Percentiles rank a stretch among this genome's conserved stretches.
Conservation (phyloP, 2,329 filamentous ascomycete species). For the Xylaria sp. region DNA sequence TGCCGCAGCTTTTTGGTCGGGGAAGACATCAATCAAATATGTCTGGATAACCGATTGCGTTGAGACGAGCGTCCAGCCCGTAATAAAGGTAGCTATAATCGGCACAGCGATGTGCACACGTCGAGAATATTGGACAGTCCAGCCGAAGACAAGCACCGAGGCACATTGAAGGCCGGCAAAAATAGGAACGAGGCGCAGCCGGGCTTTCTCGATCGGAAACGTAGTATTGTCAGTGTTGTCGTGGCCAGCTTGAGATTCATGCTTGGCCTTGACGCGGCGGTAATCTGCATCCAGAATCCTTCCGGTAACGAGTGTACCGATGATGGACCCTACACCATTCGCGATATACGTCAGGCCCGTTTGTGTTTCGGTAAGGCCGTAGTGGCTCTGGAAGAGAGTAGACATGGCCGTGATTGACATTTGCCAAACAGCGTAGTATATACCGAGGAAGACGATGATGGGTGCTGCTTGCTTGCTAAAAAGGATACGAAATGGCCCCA, state of each 20-base stretch:
- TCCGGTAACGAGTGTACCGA: constrained; percentile 62
- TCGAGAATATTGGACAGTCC: constrained; percentile 57
- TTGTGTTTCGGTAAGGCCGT: constrained; percentile 56
- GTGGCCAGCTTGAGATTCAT: constrained; percentile 36
- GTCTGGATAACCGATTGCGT: constrained; percentile 61
- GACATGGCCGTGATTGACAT: constrained; percentile 66
- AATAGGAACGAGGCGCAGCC: constrained; percentile 59
- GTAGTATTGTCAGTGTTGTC: constrained; percentile 19
- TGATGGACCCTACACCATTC: constrained; percentile 64
- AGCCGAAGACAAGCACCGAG: constrained; percentile 62
- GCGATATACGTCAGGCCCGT: constrained; percentile 64
- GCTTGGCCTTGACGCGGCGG: constrained; percentile 51
- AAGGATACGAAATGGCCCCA: constrained; percentile 58
- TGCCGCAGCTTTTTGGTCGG: constrained; percentile 59
- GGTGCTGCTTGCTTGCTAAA: constrained; percentile 55
- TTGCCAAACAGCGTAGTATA: constrained; percentile 65
- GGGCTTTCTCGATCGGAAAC: constrained; percentile 62
- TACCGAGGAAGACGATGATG: constrained; percentile 58
- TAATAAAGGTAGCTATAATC: constrained; percentile 61
- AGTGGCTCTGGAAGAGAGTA: constrained; percentile 56
- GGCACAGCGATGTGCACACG: constrained; percentile 59
- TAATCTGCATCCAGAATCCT: constrained; percentile 65
- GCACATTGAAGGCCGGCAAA: constrained; percentile 57
- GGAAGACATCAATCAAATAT: constrained; percentile 64
- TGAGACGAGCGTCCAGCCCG: constrained; percentile 62